These are phyloP conservation scores for Asterophora parasitica DNA, from an alignment of 768 basidiomycete species.

Conservation along the genomic window DNA sequence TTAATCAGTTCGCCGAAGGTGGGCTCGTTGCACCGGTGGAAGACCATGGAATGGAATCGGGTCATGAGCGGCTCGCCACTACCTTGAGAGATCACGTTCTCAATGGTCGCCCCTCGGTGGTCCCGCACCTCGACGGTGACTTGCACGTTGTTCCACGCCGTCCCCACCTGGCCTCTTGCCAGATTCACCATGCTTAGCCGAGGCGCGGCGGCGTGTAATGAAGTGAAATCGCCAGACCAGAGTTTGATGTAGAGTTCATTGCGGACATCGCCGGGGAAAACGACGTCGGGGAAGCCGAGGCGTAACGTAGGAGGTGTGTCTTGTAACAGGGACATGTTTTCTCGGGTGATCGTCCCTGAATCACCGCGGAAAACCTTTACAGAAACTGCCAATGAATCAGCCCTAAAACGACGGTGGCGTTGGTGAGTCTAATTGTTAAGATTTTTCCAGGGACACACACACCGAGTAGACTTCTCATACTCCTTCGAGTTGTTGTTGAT, in stretches of 20 bases:
- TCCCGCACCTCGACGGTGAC: constrained; percentile 87
- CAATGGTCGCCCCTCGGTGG: constrained; percentile 61
- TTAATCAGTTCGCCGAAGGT: constrained; percentile 95
- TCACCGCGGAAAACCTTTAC: constrained; percentile 88
- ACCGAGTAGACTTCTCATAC: constrained; percentile 81
- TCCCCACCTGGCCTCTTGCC: constrained; percentile 51
- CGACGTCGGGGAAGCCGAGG: constrained; percentile 94
- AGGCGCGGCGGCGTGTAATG: constrained; percentile 42
- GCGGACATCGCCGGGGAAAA: constrained; percentile 86
- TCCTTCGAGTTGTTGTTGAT: constrained; percentile 75
- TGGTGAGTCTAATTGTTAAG: neutral
- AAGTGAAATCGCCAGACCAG: constrained; percentile 86
- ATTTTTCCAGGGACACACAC: constrained; percentile 17
- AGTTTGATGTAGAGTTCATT: constrained; percentile 97
- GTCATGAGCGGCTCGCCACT: constrained; percentile 79
- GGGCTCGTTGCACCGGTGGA: constrained; percentile 81
- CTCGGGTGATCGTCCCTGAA: constrained; percentile 63
- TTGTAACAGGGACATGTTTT: constrained; percentile 80
- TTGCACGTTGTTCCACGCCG: constrained; percentile 68
- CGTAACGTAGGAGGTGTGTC: constrained; percentile 79
- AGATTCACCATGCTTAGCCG: constrained; percentile 60
- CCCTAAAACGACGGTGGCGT: constrained; percentile 38
- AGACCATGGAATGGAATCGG: constrained; percentile 88
- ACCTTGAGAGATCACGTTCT: constrained; percentile 74
- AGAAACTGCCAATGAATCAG: constrained; percentile 82